A percentile compares a stretch with the other conserved stretches of the same genome.
These are phyloP conservation scores for Saturnispora besseyi DNA, from an alignment of 805 yeast genomes.

Conservation along the genomic window DNA sequence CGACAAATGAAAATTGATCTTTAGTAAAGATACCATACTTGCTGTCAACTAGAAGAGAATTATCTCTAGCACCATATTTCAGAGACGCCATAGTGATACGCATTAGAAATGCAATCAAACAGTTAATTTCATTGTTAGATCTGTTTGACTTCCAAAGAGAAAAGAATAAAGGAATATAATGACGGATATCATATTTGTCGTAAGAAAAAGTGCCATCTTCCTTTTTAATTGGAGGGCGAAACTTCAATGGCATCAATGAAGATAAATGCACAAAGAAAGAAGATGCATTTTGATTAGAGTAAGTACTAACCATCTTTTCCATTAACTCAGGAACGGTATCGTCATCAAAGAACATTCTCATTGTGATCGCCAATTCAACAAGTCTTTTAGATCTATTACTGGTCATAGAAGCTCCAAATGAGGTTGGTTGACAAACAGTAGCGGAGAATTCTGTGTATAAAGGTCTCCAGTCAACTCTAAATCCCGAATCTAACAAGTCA, in stretches of 20 bases:
- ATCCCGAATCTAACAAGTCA: conserved; percentile 32
- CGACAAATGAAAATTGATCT: conserved; percentile 50
- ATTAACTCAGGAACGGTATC: conserved; percentile 42
- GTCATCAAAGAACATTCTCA: conserved; percentile 46
- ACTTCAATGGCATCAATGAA: conserved; percentile 42
- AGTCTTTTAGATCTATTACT: conserved; percentile 40
- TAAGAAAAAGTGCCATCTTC: conserved; percentile 16
- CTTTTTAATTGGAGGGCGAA: conserved; percentile 20
- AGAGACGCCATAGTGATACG: conserved; percentile 45
- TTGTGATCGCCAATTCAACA: conserved; percentile 42
- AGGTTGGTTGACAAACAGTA: conserved; percentile 39
- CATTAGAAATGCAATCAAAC: conserved; percentile 57
- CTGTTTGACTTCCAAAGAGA: conserved; percentile 60
- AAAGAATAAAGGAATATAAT: conserved; percentile 58
- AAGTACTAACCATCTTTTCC: conserved; percentile 41
- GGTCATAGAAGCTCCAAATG: conserved; percentile 40
- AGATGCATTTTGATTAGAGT: conserved; percentile 45
- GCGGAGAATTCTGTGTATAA: conserved; percentile 30
- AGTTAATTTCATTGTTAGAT: conserved; percentile 45
- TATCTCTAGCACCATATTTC: conserved; percentile 23
- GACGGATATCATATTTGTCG: conserved; percentile 25
- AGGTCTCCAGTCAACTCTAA: conserved; percentile 44
- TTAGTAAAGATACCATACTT: conserved; percentile 56
- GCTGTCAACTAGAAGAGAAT: conserved; percentile 31
- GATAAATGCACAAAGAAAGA: conserved; percentile 44